These are phyloP conservation scores for Colletotrichum australisinense DNA, from an alignment of 2,329 filamentous ascomycete species.

Conservation along the genomic window DNA sequence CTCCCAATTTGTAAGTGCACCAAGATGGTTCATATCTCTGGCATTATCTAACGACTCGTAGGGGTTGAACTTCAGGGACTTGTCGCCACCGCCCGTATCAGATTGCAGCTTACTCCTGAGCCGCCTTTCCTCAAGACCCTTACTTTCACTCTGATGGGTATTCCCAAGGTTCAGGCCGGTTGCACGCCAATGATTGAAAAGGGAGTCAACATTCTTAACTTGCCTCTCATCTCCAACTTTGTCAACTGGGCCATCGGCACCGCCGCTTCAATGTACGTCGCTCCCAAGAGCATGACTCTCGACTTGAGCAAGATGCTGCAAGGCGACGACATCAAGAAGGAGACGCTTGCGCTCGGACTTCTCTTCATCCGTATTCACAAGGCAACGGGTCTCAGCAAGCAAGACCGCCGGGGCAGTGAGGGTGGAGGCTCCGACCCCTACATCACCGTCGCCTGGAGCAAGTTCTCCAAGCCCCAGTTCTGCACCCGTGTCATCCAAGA, in stretches of 20 bases:
- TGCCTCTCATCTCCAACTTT: conserved; percentile 94
- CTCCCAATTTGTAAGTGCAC: conserved; percentile 75
- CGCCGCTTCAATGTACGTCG: conserved; percentile 89
- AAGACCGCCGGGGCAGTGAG: conserved; percentile 83
- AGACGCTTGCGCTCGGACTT: conserved; percentile 86
- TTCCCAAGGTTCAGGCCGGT: conserved; percentile 88
- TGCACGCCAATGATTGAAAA: conserved; percentile 94
- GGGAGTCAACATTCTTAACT: conserved; percentile 89
- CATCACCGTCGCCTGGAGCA: conserved; percentile 93
- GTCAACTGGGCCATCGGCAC: conserved; percentile 95
- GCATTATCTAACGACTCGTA: conserved; percentile 63
- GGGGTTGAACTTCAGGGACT: conserved; percentile 80
- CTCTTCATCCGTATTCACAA: conserved; percentile 93
- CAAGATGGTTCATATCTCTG: conserved; percentile 37
- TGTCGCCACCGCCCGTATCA: conserved; percentile 75
- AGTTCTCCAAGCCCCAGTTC: conserved; percentile 98
- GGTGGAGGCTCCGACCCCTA: conserved; percentile 95
- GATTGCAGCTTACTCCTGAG: conserved; percentile 83
- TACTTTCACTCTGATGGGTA: conserved; percentile 93
- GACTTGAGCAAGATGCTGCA: conserved; percentile 91
- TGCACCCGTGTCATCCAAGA: conserved; percentile 97
- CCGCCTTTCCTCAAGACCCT: conserved; percentile 92
- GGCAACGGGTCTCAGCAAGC: conserved; percentile 88
- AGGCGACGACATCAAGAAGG: conserved; percentile 92
- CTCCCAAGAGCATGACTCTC: conserved; percentile 92